Base-by-base conservation (phyloP, 176 grass and related monocot species). In the Ananas comosus region DNA sequence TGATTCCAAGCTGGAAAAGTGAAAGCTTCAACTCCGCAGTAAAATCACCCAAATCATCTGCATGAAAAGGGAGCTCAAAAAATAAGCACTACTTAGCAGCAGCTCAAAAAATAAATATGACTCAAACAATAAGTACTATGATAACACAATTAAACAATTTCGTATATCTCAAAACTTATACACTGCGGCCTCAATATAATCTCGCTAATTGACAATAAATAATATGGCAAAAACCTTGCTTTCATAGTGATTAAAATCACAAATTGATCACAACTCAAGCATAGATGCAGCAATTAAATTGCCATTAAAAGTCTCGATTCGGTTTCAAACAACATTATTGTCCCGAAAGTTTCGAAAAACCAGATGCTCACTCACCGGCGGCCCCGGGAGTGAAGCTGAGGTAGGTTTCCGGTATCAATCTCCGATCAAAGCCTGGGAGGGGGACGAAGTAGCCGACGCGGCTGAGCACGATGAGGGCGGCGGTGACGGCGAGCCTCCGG, bases 1-100 rank as follows among this genome's bases (percentile, higher is more conserved):
- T 89, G 69, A 97, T 90, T 76, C 89, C 94, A 68, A 99, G 94
- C 80, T 99, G 89, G 72, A 99, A 93, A 67, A 99, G 63, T 4
- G 94, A 97, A n/a, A 97, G 74, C 74, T 99, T 99, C 77, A 99
- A 57, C 63, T 90, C 87, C 67, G 89, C 79, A 47, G 77, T 79
- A 70, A 99, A 88, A 72, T 99, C 86, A 63, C 82, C 87, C 54
- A 99, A 82, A 70, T 88, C 85, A 75, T 88, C 94, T 99, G 89
- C 48, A 64, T 50, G 64, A 70, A 69, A 9, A 29, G 64, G 56
- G 0, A 48, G 13, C 24, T 63, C 11, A 17, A 71, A 23, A 25
- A 12, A 22, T 42, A 78, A 83, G 19, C 23, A 53, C 9, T 69
- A 13, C 52, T 25, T 2, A 73, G 49, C 6, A 49, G 63, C 10